These are phyloP conservation scores for Kluyveromyces lactis DNA, from an alignment of 805 yeast species.

Conservation along the genomic window DNA sequence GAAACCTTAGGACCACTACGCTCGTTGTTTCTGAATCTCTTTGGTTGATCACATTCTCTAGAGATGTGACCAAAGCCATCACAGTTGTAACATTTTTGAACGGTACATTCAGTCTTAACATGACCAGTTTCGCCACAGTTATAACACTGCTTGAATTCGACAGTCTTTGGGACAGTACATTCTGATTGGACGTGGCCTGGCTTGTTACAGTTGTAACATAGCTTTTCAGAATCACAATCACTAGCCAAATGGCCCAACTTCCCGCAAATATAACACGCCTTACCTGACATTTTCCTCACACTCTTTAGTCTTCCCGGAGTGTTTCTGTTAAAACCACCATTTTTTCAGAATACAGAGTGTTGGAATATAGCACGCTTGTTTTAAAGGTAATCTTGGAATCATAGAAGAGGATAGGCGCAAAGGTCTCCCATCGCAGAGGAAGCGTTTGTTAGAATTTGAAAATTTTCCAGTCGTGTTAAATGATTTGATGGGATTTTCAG, in stretches of 20 bases:
- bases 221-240: conserved; percentile 78
- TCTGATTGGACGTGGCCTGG: conserved; percentile 86
- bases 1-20: conserved; percentile 32
- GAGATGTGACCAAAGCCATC: conserved; percentile 76
- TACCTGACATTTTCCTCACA: conserved; percentile 37
- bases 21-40: conserved; percentile 15
- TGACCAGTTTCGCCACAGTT: conserved; percentile 90
- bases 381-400: too few relatives aligned
- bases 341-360: background rate
- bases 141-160: conserved; percentile 82
- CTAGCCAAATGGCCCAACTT: conserved; percentile 87
- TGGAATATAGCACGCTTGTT: too few relatives aligned
- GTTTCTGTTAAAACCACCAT: background rate
- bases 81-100: conserved; percentile 75
- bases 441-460: background rate
- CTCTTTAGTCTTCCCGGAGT: background rate
- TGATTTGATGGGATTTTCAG: background rate
- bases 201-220: conserved; percentile 87
- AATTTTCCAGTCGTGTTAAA: conserved; percentile 1
- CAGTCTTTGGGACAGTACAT: conserved; percentile 83
- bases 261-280: conserved; percentile 89
- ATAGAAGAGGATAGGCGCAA: too few relatives aligned
- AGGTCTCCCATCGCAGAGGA: too few relatives aligned
- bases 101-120: conserved; percentile 72
- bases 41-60: conserved; percentile 58